Base-by-base conservation (phyloP, 495 filamentous ascomycete species). In the Talaromyces proteolyticus region DNA sequence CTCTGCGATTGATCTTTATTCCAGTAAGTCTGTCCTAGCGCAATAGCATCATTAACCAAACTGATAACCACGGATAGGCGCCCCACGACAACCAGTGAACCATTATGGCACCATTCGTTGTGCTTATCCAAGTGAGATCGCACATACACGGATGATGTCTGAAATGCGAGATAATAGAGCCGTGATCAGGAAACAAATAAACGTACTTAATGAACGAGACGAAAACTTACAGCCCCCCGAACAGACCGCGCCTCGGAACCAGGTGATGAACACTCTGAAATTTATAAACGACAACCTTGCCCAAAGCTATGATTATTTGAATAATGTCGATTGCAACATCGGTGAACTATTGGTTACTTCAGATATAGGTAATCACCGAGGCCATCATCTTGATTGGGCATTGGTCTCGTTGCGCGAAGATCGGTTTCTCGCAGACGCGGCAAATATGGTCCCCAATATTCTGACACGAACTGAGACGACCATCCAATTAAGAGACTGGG, bases 381-480 rank as follows among this genome's bases (percentile, higher is more conserved):
- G 34, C 11, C 24, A 34, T 29, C 44, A 37, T 22, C 25, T 47
- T 2, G 44, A 47, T 26, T 47, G 44, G 44, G 44, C 44, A n/a
- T 29, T 47, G 18, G 20, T 47, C 1, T 18, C 19, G 2, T 10
- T 47, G 16, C 12, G 12, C 11, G 29, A 10, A 37, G 24, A 2
- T 6, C 17, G 20, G 7, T 6, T 1, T 5, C 26, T 5, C 1
- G 14, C 20, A 2, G 3, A 14, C 3, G 5, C n/a, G n/a, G 0
- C 12, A 21, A 47, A 47, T 18, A 14, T 36, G 26, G n/a, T 36
- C 14, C 26, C 14, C 5, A 19, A 47, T 18, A 18, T 17, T 3
- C 8, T 34, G 17, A n/a, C 24, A 23, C 34, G 24, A 16, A 3
- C 6, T 20, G n/a, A 20, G 11, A 37, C 8, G 7, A n/a, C 8